These are phyloP conservation scores for Lentinula raphanica DNA, from an alignment of 768 basidiomycete species.

Conservation along the genomic window DNA sequence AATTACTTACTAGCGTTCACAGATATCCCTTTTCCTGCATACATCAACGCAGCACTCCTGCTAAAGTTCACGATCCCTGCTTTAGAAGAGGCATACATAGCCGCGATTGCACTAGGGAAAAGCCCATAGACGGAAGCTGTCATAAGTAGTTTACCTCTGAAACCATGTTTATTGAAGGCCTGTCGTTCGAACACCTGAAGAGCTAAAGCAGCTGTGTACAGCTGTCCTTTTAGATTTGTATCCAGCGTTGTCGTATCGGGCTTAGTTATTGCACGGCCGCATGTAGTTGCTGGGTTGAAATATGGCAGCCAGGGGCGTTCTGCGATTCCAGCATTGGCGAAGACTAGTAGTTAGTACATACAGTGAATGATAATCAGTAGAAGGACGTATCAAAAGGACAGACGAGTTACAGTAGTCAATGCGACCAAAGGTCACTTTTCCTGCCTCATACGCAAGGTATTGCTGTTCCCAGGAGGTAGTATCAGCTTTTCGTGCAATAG, in stretches of 20 bases:
- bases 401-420: slow-evolving; percentile 12
- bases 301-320: slow-evolving; percentile 17
- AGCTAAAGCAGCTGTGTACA: slow-evolving; percentile 17
- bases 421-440: slow-evolving; percentile 11
- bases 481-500: slow-evolving; percentile 12
- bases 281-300: slow-evolving; percentile 11
- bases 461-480: slow-evolving; percentile 17
- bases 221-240: slow-evolving; percentile 15
- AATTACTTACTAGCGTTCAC: slow-evolving; percentile 11
- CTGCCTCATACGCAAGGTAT: slow-evolving; percentile 12
- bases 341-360: slow-evolving; percentile 8
- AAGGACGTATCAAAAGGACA: neutral
- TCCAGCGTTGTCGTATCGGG: slow-evolving; percentile 11
- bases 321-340: slow-evolving; percentile 17
- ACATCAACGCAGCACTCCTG: slow-evolving; percentile 14
- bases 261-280: slow-evolving; percentile 11
- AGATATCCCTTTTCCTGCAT: slow-evolving; percentile 14
- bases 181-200: slow-evolving; percentile 18
- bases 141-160: slow-evolving; percentile 15
- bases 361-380: neutral
- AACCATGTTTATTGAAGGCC: slow-evolving; percentile 11
- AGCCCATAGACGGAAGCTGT: slow-evolving; percentile 16
- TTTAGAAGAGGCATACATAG: slow-evolving; percentile 17
- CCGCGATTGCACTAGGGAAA: slow-evolving; percentile 14
- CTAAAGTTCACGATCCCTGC: slow-evolving; percentile 16